Percentiles rank a stretch among this genome's conserved stretches.
phyloP scores from a whole-genome alignment of 1,139 yeast genomes.

The Debaryomyces subglobosus region DNA sequence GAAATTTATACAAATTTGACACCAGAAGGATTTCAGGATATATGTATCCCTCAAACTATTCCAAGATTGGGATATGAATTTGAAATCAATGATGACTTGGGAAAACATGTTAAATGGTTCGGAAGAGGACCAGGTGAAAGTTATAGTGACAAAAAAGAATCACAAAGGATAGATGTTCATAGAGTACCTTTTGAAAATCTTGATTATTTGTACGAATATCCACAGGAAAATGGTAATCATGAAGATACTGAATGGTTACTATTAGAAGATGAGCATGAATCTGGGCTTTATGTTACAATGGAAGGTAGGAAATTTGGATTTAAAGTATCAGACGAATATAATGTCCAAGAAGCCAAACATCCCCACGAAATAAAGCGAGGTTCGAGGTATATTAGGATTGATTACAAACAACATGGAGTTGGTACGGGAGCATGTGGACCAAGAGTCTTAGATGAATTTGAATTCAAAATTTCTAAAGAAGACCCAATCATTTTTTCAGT shows the following conservation, averaged over 20 bases:
- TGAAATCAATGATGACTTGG: constrained; percentile 11
- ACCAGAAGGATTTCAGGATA: constrained; percentile 10
- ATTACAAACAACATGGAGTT: constrained; percentile 35
- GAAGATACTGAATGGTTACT: constrained; percentile 31
- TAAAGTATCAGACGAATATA: constrained; percentile 23
- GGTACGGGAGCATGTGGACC: constrained; percentile 41
- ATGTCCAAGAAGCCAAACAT: constrained; percentile 29
- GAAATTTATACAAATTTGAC: constrained; percentile 9
- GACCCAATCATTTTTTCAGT: background rate
- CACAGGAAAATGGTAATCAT: constrained; percentile 40
- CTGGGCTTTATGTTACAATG: constrained; percentile 9
- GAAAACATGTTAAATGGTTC: constrained; percentile 26
- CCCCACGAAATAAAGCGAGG: constrained; percentile 25
- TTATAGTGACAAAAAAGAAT: constrained; percentile 32
- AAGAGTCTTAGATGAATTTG: constrained; percentile 23
- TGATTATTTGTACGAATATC: constrained; percentile 30
- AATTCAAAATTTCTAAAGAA: constrained; percentile 13
- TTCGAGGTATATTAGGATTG: constrained; percentile 26
- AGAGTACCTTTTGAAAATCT: constrained; percentile 17
- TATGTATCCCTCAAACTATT: constrained; percentile 15
- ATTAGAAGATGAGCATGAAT: constrained; percentile 8
- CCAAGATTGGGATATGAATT: constrained; percentile 23
- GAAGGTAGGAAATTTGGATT: constrained; percentile 16
- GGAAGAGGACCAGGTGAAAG: constrained; percentile 39
- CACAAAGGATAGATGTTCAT: constrained; percentile 26